Base-by-base conservation (phyloP, 2,329 filamentous ascomycete genomes). In the Arachnopeziza araneosa region DNA sequence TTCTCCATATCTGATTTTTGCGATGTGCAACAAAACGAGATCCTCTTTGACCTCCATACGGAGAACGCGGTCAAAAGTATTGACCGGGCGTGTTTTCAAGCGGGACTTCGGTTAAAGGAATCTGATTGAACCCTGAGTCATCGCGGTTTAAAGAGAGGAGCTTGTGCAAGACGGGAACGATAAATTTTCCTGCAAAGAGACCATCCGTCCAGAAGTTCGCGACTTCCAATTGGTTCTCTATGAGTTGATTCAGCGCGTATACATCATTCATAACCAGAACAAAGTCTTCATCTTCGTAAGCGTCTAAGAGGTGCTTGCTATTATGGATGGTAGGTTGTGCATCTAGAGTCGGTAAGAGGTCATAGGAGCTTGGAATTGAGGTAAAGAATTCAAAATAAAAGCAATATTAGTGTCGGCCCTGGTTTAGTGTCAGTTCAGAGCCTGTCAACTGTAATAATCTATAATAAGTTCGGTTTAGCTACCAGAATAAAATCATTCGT, bases 401-500 rank as follows among this genome's bases (percentile, higher is more conserved):
- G 59, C 55, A 4, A 52, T 51, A 54, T 61, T 63, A 8, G 54
- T 52, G 53, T 63, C 61, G n/a, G 57, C 50, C 61, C 61, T 63
- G 44, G 23, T 22, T 19, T 6, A 44, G 17, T 44, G 17, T 44
- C 17, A 44, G 36, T 44, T 44, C 12, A 44, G 17, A 19, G 36
- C 4, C 17, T 44, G 12, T 14, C 4, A 44, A 44, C 26, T 5
- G 26, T 30, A 4, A 30, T 4, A 30, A 30, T 9, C 26, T 30
- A 30, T 30, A 30, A 30, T 30, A 44, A 17, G 4, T 14, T 44
- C 36, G 17, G 17, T 12, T 14, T 44, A 23, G 52, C n/a, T 54
- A 63, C 61, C 61, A 63, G 24, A 63, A 63, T 54, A 63, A 19
- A 10, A 63, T 32, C 26, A 55, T 63, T 2, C 61, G 50, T 32